Conservation (phyloP, 768 basidiomycete species). For the Agaricus bisporus region DNA sequence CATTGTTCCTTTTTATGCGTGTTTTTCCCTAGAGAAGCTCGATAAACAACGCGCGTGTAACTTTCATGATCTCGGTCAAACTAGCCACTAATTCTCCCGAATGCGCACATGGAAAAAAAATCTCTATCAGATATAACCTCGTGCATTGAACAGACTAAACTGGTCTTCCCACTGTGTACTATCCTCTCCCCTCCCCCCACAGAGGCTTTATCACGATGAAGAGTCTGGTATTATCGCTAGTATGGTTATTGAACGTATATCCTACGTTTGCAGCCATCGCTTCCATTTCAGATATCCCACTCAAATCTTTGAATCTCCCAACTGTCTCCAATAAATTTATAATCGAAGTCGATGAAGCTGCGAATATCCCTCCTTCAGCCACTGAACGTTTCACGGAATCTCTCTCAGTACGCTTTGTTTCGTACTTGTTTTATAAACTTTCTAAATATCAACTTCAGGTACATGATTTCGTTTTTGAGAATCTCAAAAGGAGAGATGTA, state of each 20-base stretch:
- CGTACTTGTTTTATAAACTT: neutral
- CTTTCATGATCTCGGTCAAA: no score
- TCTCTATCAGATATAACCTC: no score
- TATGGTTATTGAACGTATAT: conserved; percentile 21
- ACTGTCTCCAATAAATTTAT: conserved; percentile 48
- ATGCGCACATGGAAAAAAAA: no score
- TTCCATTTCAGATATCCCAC: conserved; percentile 32
- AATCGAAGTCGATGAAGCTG: conserved; percentile 43
- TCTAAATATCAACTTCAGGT: conserved; percentile 21
- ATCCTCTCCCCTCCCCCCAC: no score
- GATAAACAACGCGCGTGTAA: no score
- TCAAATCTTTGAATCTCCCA: conserved; percentile 28
- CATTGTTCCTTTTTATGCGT: no score
- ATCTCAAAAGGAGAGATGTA: conserved; percentile 36
- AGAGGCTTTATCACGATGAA: conserved; percentile 23
- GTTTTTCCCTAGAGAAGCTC: no score
- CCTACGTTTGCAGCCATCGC: conserved; percentile 21
- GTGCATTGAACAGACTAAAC: no score
- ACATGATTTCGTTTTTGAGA: conserved; percentile 45
- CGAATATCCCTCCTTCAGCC: conserved; percentile 29
- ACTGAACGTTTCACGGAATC: conserved; percentile 26
- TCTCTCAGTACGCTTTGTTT: conserved; percentile 20
- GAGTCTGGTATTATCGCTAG: conserved; percentile 19
- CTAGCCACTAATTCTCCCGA: no score
- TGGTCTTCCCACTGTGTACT: no score